Evolutionary conservation across 2,329 filamentous ascomycete species (phyloP), one percentile per base, ranked within the genome.

Genomic region (Chaetomium globosum): DNA sequence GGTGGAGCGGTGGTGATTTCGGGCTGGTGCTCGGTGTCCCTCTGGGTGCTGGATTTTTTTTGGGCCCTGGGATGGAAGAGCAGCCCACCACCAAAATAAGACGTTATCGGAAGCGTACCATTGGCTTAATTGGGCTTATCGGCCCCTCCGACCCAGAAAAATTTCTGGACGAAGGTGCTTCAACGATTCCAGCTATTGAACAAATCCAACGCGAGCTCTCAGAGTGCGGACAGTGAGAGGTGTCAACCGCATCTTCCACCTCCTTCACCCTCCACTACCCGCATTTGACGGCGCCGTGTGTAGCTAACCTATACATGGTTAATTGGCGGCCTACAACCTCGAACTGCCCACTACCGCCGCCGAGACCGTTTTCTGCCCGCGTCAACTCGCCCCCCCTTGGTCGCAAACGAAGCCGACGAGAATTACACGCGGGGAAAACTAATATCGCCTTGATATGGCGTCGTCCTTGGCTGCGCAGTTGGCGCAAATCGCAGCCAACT

Each of bases 381-480:
- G 57, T 48, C 61, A n/a, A 53, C 43, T 26, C 43, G 19, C 39
- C 63, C 36, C 59, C 39, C 54, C 55, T 59, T 49, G 4, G 13
- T 33, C 63, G 53, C 52, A 63, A 26, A 53, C 39, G 36, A 54
- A 13, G 60, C 13, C 31, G 26, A 58, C 13, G 8, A 61, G 28
- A 53, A 23, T 3, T 19, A 57, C 54, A 6, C 39, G 31, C 3
- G 19, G 1, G 33, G 30, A 26, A 30, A 39, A 26, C 39, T 33
- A 30, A 9, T 51, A 51, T 31, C 12, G 13, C 33, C 26, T 28
- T 39, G 62, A 46, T 12, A 72, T 71, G 67, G 70, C 72, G 68
- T 71, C 93, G 67, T 89, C 92, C 75, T 89, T 99, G 72, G 91
- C 94, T 79, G 88, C 92, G 81, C 96, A 99, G 85, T 83, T 99